phyloP scores from a whole-genome alignment of 371 early-diverging fungal species.

The Actinomucor elegans region DNA sequence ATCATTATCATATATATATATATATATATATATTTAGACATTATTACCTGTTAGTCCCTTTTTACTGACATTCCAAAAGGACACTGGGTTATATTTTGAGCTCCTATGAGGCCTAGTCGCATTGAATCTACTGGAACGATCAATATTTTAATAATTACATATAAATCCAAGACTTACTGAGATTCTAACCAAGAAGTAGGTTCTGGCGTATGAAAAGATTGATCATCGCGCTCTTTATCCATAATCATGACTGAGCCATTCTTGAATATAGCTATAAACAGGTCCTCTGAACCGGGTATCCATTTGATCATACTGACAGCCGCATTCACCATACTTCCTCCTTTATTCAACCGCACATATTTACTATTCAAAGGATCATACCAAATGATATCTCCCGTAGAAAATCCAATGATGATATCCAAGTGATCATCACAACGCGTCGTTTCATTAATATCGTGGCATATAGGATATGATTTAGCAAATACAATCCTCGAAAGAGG shows the following conservation, averaged over 20 bases:
- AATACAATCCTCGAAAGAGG: conserved; percentile 79
- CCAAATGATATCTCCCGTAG: conserved; percentile 84
- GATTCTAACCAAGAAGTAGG: conserved; percentile 27
- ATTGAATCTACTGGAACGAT: conserved; percentile 45
- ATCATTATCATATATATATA: too few species aligned
- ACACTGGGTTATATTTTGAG: conserved; percentile 72
- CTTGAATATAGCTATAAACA: conserved; percentile 80
- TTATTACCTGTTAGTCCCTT: conserved; percentile 67
- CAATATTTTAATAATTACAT: not conserved
- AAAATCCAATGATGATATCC: conserved; percentile 77
- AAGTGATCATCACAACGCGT: conserved; percentile 65
- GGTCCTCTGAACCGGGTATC: conserved; percentile 86
- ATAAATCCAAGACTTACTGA: conserved; percentile 16
- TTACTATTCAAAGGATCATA: conserved; percentile 73
- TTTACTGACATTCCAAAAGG: conserved; percentile 71
- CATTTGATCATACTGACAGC: conserved; percentile 82
- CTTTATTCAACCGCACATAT: conserved; percentile 45
- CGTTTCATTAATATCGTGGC: conserved; percentile 83
- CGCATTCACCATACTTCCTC: conserved; percentile 62
- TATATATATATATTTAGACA: too few species aligned
- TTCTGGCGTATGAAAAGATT: conserved; percentile 45
- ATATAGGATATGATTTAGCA: conserved; percentile 77
- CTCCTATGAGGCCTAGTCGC: conserved; percentile 52
- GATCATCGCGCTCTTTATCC: conserved; percentile 87
- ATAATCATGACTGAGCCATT: conserved; percentile 79